Base-by-base conservation (phyloP, 805 yeast species). In the Dipodascus albidus region DNA sequence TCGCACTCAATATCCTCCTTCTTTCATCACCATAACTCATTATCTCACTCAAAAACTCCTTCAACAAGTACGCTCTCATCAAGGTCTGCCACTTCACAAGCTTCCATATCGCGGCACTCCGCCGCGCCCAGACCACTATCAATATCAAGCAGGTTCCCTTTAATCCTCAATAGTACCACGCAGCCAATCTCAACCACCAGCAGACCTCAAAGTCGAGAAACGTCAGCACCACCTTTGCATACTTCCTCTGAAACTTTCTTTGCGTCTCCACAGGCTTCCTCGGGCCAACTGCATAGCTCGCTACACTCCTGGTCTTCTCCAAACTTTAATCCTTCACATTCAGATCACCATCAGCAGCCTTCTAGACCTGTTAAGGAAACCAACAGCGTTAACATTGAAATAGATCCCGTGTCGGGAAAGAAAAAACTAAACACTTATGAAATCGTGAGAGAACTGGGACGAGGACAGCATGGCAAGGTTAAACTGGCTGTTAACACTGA, bases 401-500 rank as follows among this genome's bases (percentile, higher is more conserved):
- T 87, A 69, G 96, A 93, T 67, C 97, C 98, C 0, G 77, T 85
- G 2, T 81, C 84, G 1, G 82, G 84, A 57, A 79, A 93, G 51
- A 86, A 90, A 64, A 81, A 84, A 35, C 74, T 93, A 57, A 93
- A 93, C 69, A 82, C 95, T 0, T 93, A 90, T 65, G 99, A 93
- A 67, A 86, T 93, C 38, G 69, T 89, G 27, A 75, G 78, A 23
- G 97, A 90, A 69, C 74, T 93, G 24, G 99, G 99, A 9, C 76
- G 86, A 35, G 99, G 99, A n/a, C 96, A 90, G 67, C 98, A 91
- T 69, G 98, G 99, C n/a, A 91, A 88, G 67, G 99, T 93, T 47
- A 93, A 93, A 66, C 74, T 93, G 19, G 99, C 95, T 0, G 78
- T 78, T 55, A 91, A 90, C 64, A 68, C 83, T 53, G 74, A 77